Percentiles rank a stretch among this genome's conserved stretches.
Evolutionary conservation across 345 rosid genomes (phyloP).

Genomic region (Lepidium aucheri): DNA sequence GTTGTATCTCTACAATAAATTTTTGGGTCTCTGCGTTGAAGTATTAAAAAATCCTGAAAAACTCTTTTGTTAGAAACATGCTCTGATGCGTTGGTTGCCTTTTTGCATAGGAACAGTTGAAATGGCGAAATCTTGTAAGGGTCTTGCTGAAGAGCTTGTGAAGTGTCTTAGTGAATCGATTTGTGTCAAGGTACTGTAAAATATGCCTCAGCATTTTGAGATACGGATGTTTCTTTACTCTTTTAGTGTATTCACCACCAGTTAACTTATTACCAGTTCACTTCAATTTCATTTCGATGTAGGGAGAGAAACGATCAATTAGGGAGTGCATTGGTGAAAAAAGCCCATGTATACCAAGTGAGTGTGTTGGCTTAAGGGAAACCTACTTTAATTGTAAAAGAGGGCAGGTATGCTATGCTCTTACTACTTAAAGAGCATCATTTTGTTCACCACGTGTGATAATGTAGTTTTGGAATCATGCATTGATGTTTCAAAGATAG

Average conservation of each 20-base stretch:
- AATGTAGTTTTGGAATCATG: not conserved
- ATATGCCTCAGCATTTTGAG: not conserved
- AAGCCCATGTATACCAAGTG: slow-evolving; percentile 67
- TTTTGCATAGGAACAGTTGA: slow-evolving; percentile 5
- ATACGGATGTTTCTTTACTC: not conserved
- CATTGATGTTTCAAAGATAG: not conserved
- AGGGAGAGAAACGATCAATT: slow-evolving; percentile 71
- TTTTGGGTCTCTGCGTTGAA: not conserved
- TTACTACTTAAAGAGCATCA: not conserved
- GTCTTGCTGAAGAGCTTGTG: slow-evolving; percentile 85
- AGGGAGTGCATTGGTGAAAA: slow-evolving; percentile 89
- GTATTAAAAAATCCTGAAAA: not conserved
- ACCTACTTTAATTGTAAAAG: slow-evolving; percentile 98
- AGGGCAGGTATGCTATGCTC: slow-evolving; percentile 59
- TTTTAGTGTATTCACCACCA: not conserved
- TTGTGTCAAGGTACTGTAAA: slow-evolving; percentile 52
- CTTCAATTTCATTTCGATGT: not conserved
- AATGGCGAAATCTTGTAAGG: slow-evolving; percentile 97
- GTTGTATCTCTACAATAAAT: not conserved
- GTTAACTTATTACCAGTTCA: not conserved
- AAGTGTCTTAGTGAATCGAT: slow-evolving; percentile 89
- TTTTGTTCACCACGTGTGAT: not conserved
- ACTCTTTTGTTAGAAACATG: not conserved
- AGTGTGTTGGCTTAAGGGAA: slow-evolving; percentile 90
- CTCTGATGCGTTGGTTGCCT: not conserved